Evolutionary conservation across 2,329 filamentous ascomycete genomes (phyloP).

Genomic region (Tothia fuscella): DNA sequence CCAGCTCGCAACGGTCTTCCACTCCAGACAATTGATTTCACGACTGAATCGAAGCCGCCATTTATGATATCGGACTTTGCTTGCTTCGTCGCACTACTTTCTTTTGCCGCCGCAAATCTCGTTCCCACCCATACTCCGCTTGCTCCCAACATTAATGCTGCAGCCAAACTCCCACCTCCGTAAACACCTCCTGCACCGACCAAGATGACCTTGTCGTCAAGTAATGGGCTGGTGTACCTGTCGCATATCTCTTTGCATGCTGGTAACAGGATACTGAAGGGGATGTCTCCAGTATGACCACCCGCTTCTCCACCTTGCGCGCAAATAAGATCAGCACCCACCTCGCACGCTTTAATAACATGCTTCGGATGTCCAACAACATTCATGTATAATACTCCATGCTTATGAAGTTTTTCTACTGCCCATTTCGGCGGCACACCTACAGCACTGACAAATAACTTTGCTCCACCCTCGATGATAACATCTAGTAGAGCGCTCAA

Average conservation of each 20-base stretch:
- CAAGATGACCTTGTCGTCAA: constrained; percentile 15
- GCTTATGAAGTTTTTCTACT: constrained; percentile 22
- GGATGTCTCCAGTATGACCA: constrained; percentile 21
- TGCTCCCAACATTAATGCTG: constrained; percentile 19
- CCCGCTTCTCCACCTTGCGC: constrained; percentile 22
- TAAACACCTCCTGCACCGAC: constrained; percentile 20
- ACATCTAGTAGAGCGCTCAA: constrained; percentile 22
- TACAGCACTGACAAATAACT: constrained; percentile 24
- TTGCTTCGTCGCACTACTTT: constrained; percentile 15
- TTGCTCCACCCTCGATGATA: constrained; percentile 22
- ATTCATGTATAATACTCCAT: constrained; percentile 18
- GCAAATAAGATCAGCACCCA: constrained; percentile 19
- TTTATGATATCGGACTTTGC: constrained; percentile 17
- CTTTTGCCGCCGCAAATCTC: constrained; percentile 17
- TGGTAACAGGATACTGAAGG: constrained; percentile 20
- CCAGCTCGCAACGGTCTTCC: constrained; percentile 18
- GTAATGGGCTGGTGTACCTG: constrained; percentile 18
- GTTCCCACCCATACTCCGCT: constrained; percentile 21
- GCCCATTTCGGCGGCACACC: constrained; percentile 21
- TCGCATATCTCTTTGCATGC: constrained; percentile 19
- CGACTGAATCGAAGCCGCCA: constrained; percentile 17
- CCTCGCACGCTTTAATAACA: constrained; percentile 20
- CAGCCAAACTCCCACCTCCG: constrained; percentile 18
- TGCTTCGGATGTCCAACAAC: constrained; percentile 20
- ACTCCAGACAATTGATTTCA: constrained; percentile 17